Evolutionary conservation across 331 rosid species (phyloP), one percentile per base, ranked within the genome.

Genomic region (Rhamnella rubrinervis): DNA sequence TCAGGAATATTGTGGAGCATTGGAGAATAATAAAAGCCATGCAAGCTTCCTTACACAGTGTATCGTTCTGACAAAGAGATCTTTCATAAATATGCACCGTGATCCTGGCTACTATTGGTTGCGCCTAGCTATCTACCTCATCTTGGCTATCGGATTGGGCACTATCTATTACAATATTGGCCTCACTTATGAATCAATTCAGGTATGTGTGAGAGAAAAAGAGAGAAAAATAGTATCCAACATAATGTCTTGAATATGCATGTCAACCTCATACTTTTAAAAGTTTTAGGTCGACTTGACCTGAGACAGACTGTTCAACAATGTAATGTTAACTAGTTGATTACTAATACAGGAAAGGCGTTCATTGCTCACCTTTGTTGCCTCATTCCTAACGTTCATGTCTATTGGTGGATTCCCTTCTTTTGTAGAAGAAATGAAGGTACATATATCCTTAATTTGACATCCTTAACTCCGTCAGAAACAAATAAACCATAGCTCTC

Each of bases 341-440:
- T 16, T 52, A 52, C 58, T 1, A 7, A n/a, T 51, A 61, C 84
- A 91, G 91, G 92, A 82, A 70, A 77, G 97, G 72, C 75, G 74
- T 21, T 70, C 89, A 52, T 71, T 88, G 37, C 50, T 88, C 31
- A 49, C 65, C 49, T 86, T 75, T 67, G 74, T 86, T 11, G 49
- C 76, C 65, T n/a, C 88, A 16, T 88, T 86, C 76, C 17, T 88
- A 1, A 91, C 97, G 21, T 86, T 91, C 79, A 91, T 91, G 96
- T 68, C 88, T 35, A 83, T 89, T 23, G 96, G 97, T 77, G 97
- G 96, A 70, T 91, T 91, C 66, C 97, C 97, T 70, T 91, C 97
- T 25, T 91, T 84, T 75, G 92, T 87, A 40, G 97, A 90, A 68
- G 95, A 86, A 39, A 84, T 89, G 92, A 86, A 89, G 88, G 80